Percentiles rank a stretch among this genome's conserved stretches.
phyloP scores from a whole-genome alignment of 2,329 filamentous ascomycete genomes.

The Davidsoniella australis region DNA sequence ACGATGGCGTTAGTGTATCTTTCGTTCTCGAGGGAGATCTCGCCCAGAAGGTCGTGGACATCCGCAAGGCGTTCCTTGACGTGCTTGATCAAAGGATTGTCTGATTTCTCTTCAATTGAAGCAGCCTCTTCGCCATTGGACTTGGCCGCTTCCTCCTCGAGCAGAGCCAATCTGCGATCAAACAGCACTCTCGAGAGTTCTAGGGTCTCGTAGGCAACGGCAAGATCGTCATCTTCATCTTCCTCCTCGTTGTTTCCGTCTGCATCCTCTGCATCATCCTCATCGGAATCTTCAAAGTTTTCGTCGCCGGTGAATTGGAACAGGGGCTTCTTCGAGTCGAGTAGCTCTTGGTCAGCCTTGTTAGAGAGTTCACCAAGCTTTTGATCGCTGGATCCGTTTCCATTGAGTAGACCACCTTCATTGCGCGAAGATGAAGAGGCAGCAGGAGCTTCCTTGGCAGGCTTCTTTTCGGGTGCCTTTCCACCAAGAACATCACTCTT shows the following conservation, averaged over 20 bases:
- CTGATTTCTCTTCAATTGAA: slow-evolving; percentile 21
- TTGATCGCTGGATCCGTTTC: slow-evolving; percentile 27
- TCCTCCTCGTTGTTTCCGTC: slow-evolving; percentile 26
- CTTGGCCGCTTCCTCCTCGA: slow-evolving; percentile 11
- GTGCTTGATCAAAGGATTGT: slow-evolving; percentile 31
- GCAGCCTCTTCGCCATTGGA: slow-evolving; percentile 22
- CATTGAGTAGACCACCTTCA: slow-evolving; percentile 27
- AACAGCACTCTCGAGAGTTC: slow-evolving; percentile 58
- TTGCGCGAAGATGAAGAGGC: slow-evolving; percentile 18
- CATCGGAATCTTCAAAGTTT: slow-evolving; percentile 74
- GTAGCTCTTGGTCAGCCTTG: slow-evolving; percentile 15
- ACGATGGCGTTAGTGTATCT: slow-evolving; percentile 70
- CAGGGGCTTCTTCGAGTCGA: slow-evolving; percentile 47
- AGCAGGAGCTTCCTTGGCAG: slow-evolving; percentile 21
- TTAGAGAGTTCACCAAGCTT: slow-evolving; percentile 22
- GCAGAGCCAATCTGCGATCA: slow-evolving; percentile 31
- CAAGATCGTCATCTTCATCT: slow-evolving; percentile 53
- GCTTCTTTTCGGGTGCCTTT: slow-evolving; percentile 44
- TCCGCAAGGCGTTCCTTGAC: slow-evolving; percentile 80
- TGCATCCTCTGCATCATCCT: slow-evolving; percentile 37
- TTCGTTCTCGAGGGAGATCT: slow-evolving; percentile 95
- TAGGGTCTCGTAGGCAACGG: slow-evolving; percentile 68
- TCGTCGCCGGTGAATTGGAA: slow-evolving; percentile 93
- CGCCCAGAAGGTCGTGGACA: slow-evolving; percentile 81
- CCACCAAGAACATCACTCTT: slow-evolving; percentile 90